These are phyloP conservation scores for Auricularia heimuer DNA, from an alignment of 768 basidiomycete species.

Conservation along the genomic window DNA sequence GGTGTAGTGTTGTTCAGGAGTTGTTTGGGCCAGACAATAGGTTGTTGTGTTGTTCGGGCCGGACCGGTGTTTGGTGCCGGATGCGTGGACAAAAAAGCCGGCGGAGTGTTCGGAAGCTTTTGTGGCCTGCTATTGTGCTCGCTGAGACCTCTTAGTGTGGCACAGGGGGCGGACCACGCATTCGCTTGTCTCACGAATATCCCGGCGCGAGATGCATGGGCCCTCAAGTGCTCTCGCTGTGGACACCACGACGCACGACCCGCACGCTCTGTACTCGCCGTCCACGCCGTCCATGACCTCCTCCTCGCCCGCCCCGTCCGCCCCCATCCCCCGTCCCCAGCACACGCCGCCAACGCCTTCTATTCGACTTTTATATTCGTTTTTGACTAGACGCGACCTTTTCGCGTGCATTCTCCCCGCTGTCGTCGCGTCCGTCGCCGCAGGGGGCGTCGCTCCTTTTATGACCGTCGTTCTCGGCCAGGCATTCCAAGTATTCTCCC, in stretches of 20 bases:
- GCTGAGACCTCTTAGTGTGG: neutral
- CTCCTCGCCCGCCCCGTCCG: neutral
- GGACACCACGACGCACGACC: neutral
- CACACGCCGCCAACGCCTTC: slow-evolving; percentile 34
- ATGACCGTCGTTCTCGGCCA: slow-evolving; percentile 78
- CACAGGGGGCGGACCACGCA: neutral
- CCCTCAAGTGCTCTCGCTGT: neutral
- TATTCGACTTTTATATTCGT: slow-evolving; percentile 56
- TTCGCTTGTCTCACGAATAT: neutral
- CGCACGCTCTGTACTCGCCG: neutral
- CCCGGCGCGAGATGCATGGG: neutral
- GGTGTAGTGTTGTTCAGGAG: neutral
- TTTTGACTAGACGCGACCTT: slow-evolving; percentile 47
- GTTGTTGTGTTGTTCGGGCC: neutral
- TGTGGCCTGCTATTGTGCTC: neutral
- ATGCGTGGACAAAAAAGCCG: neutral
- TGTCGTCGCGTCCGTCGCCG: slow-evolving; percentile 44
- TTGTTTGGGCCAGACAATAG: neutral
- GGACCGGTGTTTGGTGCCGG: neutral
- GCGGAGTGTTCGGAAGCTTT: neutral
- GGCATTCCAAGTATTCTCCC: slow-evolving; percentile 63
- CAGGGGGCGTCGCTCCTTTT: slow-evolving; percentile 70
- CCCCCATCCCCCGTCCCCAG: neutral
- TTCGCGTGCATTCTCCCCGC: slow-evolving; percentile 56
- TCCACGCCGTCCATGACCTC: neutral